Evolutionary conservation across 768 basidiomycete species (phyloP).

Genomic region (Auricularia sp.): DNA sequence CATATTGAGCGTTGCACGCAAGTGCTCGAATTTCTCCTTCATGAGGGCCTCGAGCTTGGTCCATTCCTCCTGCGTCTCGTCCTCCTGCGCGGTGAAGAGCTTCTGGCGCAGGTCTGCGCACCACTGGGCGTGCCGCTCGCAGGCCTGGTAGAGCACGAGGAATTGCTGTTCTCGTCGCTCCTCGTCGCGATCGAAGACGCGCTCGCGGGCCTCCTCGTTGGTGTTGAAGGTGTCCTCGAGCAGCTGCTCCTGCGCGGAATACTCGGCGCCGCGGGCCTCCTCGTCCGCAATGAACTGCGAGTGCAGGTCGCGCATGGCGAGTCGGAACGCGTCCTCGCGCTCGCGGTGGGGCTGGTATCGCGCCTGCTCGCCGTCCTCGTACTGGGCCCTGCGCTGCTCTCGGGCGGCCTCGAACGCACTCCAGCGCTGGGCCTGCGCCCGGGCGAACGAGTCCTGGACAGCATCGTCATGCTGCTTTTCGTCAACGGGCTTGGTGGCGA

Average conservation of each 20-base stretch:
- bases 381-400: not conserved
- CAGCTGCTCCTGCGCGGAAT: not conserved
- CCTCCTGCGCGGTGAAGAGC: not conserved
- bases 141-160: not conserved
- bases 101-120: not conserved
- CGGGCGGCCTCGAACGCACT: not conserved
- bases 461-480: not conserved
- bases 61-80: not conserved
- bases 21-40: not conserved
- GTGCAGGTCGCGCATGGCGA: not conserved
- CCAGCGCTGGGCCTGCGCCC: not conserved
- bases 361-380: not conserved
- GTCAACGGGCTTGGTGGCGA: not conserved
- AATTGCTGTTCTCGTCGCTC: not conserved
- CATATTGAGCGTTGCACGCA: not conserved
- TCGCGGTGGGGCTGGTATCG: not conserved
- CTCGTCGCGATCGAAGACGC: not conserved
- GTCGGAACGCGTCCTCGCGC: not conserved
- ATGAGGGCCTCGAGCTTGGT: not conserved
- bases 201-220: not conserved
- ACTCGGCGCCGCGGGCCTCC: not conserved
- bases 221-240: not conserved
- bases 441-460: not conserved
- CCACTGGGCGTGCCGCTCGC: not conserved
- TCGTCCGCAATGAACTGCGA: not conserved